phyloP scores from a whole-genome alignment of 148 eudicot genomes.

The Diospyros kaki region DNA sequence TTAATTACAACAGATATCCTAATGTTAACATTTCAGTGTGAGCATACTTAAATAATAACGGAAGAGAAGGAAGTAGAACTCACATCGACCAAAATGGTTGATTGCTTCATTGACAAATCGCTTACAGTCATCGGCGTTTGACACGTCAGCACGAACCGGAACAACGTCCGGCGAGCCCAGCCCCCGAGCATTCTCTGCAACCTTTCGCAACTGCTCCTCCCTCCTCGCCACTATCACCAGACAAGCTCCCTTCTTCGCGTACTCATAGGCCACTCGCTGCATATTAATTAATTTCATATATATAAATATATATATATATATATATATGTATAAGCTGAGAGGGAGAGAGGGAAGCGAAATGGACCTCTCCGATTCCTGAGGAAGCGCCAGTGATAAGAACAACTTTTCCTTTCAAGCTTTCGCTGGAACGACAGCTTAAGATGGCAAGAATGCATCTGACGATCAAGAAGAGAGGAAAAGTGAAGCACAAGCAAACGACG shows the following conservation, averaged over 20 bases:
- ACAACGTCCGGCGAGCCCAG: constrained; percentile 28
- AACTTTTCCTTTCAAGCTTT: constrained; percentile 22
- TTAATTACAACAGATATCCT: too few species aligned
- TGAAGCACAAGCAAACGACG: neutral
- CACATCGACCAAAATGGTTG: constrained; percentile 25
- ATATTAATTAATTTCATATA: neutral
- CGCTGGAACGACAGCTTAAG: neutral
- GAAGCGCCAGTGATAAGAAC: constrained; percentile 33
- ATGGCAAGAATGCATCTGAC: neutral
- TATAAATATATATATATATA: neutral
- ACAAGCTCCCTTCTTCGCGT: constrained; percentile 27
- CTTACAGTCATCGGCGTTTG: constrained; percentile 20
- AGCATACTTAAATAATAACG: too few species aligned
- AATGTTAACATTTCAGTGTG: too few species aligned
- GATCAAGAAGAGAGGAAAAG: constrained; percentile 3
- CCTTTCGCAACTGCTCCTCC: constrained; percentile 16
- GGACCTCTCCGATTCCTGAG: constrained; percentile 31
- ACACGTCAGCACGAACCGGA: constrained; percentile 20
- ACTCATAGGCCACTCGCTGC: constrained; percentile 26
- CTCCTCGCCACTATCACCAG: constrained; percentile 29
- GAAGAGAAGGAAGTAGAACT: neutral
- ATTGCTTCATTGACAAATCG: constrained; percentile 22
- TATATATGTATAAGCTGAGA: neutral
- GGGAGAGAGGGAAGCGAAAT: neutral
- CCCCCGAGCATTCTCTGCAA: constrained; percentile 18